phyloP scores from a whole-genome alignment of 768 basidiomycete genomes.

The Rhodotorula babjevae region DNA sequence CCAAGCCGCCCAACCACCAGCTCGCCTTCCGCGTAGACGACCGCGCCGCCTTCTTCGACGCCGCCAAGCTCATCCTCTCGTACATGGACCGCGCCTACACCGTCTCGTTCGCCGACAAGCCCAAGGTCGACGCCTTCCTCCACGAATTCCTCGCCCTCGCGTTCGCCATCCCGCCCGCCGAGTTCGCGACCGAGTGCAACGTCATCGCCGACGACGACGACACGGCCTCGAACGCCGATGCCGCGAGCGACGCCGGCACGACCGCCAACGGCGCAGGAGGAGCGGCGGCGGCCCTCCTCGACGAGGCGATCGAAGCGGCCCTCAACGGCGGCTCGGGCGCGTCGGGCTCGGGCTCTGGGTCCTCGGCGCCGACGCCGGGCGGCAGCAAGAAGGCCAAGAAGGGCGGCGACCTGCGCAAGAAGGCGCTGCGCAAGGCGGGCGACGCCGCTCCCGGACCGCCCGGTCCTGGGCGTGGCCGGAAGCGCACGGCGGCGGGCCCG shows the following conservation, averaged over 20 bases:
- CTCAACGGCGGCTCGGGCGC: not conserved
- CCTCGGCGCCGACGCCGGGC: too few relatives aligned
- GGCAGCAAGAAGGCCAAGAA: conserved; percentile 22
- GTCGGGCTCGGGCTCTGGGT: conserved; percentile 45
- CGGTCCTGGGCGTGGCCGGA: conserved; percentile 46
- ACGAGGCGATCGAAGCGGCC: conserved; percentile 22
- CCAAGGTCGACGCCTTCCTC: conserved; percentile 77
- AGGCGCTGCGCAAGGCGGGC: conserved; percentile 64
- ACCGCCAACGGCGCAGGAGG: not conserved
- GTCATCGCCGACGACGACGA: conserved; percentile 17
- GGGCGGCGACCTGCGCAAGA: conserved; percentile 63
- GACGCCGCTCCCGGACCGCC: not conserved
- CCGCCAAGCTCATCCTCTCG: conserved; percentile 75
- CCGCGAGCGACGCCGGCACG: conserved; percentile 25
- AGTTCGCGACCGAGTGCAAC: conserved; percentile 23
- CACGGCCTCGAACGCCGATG: conserved; percentile 14
- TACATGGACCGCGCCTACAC: conserved; percentile 83
- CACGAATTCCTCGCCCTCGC: conserved; percentile 66
- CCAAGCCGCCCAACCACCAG: conserved; percentile 58
- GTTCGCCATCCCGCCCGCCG: conserved; percentile 35
- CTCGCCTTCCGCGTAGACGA: conserved; percentile 75
- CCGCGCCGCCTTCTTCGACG: conserved; percentile 72
- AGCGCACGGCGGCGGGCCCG: conserved; percentile 42
- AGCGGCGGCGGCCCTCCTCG: not conserved
- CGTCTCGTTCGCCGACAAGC: conserved; percentile 59